Percentiles rank a stretch among this genome's conserved stretches.
Conservation (phyloP, 345 rosid species). For the Carallia pectinifolia region DNA sequence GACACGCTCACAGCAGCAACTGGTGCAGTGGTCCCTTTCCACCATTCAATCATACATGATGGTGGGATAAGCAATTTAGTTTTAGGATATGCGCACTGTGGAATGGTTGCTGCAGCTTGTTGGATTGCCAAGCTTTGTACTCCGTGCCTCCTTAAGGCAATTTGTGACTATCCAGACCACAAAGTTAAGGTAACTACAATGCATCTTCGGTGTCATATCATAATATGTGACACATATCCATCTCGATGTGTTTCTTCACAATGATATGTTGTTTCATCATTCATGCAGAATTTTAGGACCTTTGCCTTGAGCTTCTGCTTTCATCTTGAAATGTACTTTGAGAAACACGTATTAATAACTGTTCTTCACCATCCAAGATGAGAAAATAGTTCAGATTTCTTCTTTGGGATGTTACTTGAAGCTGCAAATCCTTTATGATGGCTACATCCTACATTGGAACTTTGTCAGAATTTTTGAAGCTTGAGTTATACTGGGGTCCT, state of each 20-base stretch:
- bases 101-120: slow-evolving; percentile 99
- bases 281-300: too few species aligned
- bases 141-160: slow-evolving; percentile 72
- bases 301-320: too few species aligned
- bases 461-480: too few species aligned
- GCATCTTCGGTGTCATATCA: neutral
- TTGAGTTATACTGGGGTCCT: too few species aligned
- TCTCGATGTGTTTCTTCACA: neutral
- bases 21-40: slow-evolving; percentile 98
- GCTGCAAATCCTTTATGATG: too few species aligned
- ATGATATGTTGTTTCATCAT: neutral
- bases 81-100: slow-evolving; percentile 96
- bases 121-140: slow-evolving; percentile 94
- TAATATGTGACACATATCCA: neutral
- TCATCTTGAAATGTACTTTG: too few species aligned
- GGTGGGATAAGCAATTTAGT: slow-evolving; percentile 94
- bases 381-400: too few species aligned
- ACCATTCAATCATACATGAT: slow-evolving; percentile 90
- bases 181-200: slow-evolving; percentile 63
- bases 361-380: too few species aligned
- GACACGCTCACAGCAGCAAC: slow-evolving; percentile 97
- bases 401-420: too few species aligned
- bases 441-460: too few species aligned
- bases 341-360: too few species aligned
- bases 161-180: slow-evolving; percentile 66